A percentile compares a stretch with the other conserved stretches of the same genome.
Conservation (phyloP, 352 stramenopile species). For the Thalassiosira livingstoniorum region DNA sequence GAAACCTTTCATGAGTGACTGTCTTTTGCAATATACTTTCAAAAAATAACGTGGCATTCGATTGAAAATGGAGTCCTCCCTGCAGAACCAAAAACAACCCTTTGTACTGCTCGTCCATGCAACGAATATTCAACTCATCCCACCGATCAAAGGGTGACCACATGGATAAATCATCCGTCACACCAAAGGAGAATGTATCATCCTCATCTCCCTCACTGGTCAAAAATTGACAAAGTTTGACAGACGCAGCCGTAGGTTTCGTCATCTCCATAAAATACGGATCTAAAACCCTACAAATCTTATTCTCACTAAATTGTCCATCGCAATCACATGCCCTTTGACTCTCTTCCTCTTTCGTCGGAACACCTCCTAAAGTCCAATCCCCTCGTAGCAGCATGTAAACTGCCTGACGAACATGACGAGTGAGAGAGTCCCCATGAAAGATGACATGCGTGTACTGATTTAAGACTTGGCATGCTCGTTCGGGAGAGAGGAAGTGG, state of each 20-base stretch:
- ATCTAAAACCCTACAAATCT: too few species aligned
- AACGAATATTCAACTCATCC: conserved; percentile 12
- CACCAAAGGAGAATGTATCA: too few species aligned
- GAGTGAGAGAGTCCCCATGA: conserved; percentile 13
- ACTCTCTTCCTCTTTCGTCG: neutral
- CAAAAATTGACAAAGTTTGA: neutral
- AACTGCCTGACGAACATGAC: conserved; percentile 14
- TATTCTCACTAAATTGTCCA: conserved; percentile 1
- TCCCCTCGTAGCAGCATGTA: conserved; percentile 21
- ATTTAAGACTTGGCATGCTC: conserved; percentile 11
- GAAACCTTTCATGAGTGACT: conserved; percentile 10
- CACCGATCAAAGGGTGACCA: too few species aligned
- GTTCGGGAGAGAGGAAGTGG: neutral
- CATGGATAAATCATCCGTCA: too few species aligned
- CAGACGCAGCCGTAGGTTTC: neutral
- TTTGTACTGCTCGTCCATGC: neutral
- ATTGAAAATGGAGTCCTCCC: conserved; percentile 10
- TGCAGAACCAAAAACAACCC: conserved; percentile 8
- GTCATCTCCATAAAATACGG: too few species aligned
- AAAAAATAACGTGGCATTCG: conserved; percentile 11
- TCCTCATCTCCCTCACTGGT: too few species aligned
- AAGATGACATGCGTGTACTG: conserved; percentile 15
- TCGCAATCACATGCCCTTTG: neutral
- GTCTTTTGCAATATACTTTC: neutral
- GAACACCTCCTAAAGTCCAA: neutral